Conservation (phyloP, 2,329 filamentous ascomycete genomes). For the Cladophialophora carrionii region DNA sequence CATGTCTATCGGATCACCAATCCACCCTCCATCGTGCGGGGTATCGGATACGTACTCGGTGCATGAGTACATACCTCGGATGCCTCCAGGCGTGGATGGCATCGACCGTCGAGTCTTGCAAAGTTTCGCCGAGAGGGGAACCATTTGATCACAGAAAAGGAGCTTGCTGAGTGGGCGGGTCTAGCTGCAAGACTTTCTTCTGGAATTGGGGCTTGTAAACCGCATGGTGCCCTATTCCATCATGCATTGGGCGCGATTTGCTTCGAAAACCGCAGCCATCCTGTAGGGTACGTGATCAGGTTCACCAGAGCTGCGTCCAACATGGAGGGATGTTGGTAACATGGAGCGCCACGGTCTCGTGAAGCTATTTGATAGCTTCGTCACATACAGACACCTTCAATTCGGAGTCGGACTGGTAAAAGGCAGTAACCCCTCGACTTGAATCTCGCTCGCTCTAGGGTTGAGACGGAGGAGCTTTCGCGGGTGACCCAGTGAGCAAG, state of each 20-base stretch:
- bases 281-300: neutral
- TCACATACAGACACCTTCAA: neutral
- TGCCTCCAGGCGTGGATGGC: neutral
- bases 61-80: too few relatives aligned
- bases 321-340: neutral
- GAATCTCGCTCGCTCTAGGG: neutral
- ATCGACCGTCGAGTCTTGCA: neutral
- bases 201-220: neutral
- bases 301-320: neutral
- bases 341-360: neutral
- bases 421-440: neutral
- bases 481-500: neutral
- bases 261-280: neutral
- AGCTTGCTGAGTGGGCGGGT: neutral
- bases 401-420: neutral
- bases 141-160: neutral
- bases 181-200: neutral
- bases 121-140: neutral
- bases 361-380: neutral
- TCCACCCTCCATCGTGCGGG: neutral
- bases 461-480: neutral
- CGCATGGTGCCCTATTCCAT: neutral
- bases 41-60: neutral
- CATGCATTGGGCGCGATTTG: neutral
- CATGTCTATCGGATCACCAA: neutral